Evolutionary conservation across 768 basidiomycete genomes (phyloP).

Genomic region (Tubosaeta sp.): DNA sequence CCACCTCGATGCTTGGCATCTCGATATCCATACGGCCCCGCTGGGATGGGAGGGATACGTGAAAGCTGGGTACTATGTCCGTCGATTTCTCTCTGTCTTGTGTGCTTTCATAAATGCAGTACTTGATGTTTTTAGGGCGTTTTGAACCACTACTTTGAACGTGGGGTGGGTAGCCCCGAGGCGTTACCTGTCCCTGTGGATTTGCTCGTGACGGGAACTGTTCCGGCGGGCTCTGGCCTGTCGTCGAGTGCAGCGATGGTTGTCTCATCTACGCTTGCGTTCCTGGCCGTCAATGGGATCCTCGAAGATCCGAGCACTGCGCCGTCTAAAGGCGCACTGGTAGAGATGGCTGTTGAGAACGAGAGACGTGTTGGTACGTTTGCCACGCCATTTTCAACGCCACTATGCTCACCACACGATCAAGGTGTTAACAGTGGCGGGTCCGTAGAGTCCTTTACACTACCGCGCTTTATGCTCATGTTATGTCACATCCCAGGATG

Average conservation of each 20-base stretch:
- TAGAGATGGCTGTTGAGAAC: slow-evolving; percentile 77
- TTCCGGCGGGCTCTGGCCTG: slow-evolving; percentile 83
- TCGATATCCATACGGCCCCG: slow-evolving; percentile 62
- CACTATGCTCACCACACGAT: not conserved
- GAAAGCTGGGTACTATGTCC: slow-evolving; percentile 79
- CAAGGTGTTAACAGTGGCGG: slow-evolving; percentile 73
- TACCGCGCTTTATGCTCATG: not conserved
- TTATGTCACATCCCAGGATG: slow-evolving; percentile 48
- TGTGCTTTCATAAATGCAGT: too few species aligned
- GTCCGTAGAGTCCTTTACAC: slow-evolving; percentile 35
- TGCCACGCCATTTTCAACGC: not conserved
- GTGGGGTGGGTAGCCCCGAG: slow-evolving; percentile 4
- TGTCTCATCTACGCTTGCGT: slow-evolving; percentile 78
- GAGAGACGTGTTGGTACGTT: slow-evolving; percentile 72
- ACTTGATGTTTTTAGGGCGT: slow-evolving; percentile 47
- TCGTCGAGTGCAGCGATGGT: slow-evolving; percentile 91
- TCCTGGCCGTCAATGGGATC: slow-evolving; percentile 74
- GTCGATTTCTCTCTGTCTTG: slow-evolving; percentile 18
- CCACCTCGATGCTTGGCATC: slow-evolving; percentile 56
- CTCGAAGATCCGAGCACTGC: slow-evolving; percentile 22
- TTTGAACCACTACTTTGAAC: slow-evolving; percentile 54
- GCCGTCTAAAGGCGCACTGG: slow-evolving; percentile 62
- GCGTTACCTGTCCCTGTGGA: slow-evolving; percentile 57
- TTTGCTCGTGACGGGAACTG: slow-evolving; percentile 72
- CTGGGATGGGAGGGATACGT: slow-evolving; percentile 86